Evolutionary conservation across 2,329 filamentous ascomycete genomes (phyloP).

Genomic region (Colletotrichum truncatum): DNA sequence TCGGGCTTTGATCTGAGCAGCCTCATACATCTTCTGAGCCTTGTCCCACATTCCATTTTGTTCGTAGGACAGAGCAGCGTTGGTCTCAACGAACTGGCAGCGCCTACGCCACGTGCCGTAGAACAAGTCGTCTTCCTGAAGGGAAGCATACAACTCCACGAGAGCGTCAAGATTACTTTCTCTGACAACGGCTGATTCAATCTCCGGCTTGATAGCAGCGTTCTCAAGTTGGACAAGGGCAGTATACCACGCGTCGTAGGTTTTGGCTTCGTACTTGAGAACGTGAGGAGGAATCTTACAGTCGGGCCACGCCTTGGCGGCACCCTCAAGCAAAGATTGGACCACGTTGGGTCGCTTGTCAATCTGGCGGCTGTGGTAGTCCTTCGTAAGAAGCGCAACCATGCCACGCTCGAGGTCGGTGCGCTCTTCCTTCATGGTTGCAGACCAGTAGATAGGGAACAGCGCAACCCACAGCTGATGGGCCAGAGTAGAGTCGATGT

Average conservation of each 20-base stretch:
- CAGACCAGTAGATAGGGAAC: slow-evolving; percentile 95
- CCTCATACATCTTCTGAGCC: slow-evolving; percentile 95
- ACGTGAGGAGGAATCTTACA: slow-evolving; percentile 96
- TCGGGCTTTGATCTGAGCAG: slow-evolving; percentile 94
- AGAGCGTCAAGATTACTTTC: slow-evolving; percentile 97
- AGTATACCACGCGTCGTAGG: slow-evolving; percentile 98
- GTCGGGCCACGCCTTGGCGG: slow-evolving; percentile 82
- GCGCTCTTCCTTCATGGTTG: slow-evolving; percentile 86
- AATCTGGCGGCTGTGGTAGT: slow-evolving; percentile 93
- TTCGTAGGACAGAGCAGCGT: slow-evolving; percentile 95
- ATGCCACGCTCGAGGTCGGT: slow-evolving; percentile 90
- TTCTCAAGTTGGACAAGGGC: slow-evolving; percentile 91
- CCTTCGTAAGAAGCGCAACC: slow-evolving; percentile 90
- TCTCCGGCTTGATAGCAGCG: slow-evolving; percentile 81
- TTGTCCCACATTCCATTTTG: slow-evolving; percentile 99
- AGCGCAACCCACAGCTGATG: slow-evolving; percentile 91
- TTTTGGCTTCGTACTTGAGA: slow-evolving; percentile 92
- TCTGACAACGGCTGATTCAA: slow-evolving; percentile 83
- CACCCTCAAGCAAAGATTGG: slow-evolving; percentile 88
- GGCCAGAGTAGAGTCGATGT: slow-evolving; percentile 82
- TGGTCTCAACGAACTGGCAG: slow-evolving; percentile 97
- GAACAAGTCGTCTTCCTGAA: slow-evolving; percentile 97
- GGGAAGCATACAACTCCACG: slow-evolving; percentile 88
- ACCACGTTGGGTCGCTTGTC: slow-evolving; percentile 96
- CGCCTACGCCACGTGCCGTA: slow-evolving; percentile 96